Base-by-base conservation (phyloP, 1,284 basidiomycete species). In the Somion occarium region DNA sequence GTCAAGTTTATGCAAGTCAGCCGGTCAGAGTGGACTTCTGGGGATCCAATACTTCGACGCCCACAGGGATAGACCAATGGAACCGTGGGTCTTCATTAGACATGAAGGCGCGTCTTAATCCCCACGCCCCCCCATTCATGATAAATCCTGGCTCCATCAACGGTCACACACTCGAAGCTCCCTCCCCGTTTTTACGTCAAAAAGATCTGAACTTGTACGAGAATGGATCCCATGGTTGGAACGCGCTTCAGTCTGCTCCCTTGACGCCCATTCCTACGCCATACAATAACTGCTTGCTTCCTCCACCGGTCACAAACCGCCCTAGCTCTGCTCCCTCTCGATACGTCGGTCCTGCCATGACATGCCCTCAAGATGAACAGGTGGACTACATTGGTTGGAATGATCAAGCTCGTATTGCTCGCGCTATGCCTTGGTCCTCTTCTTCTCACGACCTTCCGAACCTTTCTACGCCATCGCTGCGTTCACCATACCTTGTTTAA, bases 1-100 rank as follows among this genome's bases (percentile, higher is more conserved):
- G 76, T 51, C 85, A 88, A 60, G 65, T 70, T 43, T 88, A 88
- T 59, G 77, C 75, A 19, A 74, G 72, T 51, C 68, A 71, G 52
- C 69, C 73, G 50, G 64, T 85, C 48, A 66, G 72, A 46, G 76
- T 69, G 48, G 72, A 73, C 54, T 80, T 75, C 57, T 59, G 81
- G 53, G 69, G 64, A 51, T 50, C 56, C 53, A 61, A 46, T 27
- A 43, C 39, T 25, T 42, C 50, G 18, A 30, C 55, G 34, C 53
- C 53, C 13, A 54, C 57, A 19, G 53, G 55, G 26, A 30, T 49
- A 19, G 53, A 53, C 44, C 54, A 49, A 41, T 44, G 55, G 44
- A 42, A 51, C 26, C 30, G 39, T 20, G 50, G 49, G 3, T 47
- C 55, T 25, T n/a, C 46, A 23, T 41, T 41, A n/a, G 57, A 59